phyloP scores from a whole-genome alignment of 441 rosid genomes.

The Biscutella laevigata region DNA sequence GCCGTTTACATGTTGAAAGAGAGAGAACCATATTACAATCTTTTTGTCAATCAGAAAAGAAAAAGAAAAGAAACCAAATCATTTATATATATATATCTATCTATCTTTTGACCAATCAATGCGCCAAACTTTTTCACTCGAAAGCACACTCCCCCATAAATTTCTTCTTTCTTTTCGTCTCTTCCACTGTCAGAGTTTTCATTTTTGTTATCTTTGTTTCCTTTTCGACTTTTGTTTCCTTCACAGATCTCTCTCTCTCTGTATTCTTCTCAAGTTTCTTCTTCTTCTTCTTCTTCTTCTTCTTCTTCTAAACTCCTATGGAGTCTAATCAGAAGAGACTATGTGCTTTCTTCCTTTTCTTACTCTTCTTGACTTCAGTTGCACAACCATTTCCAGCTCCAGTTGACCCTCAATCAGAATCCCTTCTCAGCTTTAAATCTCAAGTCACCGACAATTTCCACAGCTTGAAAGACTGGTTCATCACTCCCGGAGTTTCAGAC shows the following conservation, averaged over 20 bases:
- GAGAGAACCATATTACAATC: no score
- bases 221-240: not conserved
- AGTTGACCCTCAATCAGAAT: slow-evolving; percentile 52
- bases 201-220: not conserved
- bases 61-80: no score
- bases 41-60: no score
- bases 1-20: no score
- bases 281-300: not conserved
- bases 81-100: no score
- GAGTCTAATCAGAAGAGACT: not conserved
- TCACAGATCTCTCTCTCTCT: not conserved
- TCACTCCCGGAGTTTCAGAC: slow-evolving; percentile 25
- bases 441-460: slow-evolving; percentile 36
- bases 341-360: slow-evolving; percentile 8
- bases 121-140: slow-evolving; percentile 21
- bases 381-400: no score
- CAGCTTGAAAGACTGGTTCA: slow-evolving; percentile 55
- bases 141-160: slow-evolving; percentile 22
- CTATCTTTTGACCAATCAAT: slow-evolving; percentile 21
- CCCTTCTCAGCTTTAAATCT: slow-evolving; percentile 65
- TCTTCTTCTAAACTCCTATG: slow-evolving; percentile 4
- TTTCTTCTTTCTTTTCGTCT: slow-evolving; percentile 9
- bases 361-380: slow-evolving; percentile 21
- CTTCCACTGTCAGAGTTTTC: slow-evolving; percentile 20
- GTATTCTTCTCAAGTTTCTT: no score